These are phyloP conservation scores for Lactarius pseudohatsudake DNA, from an alignment of 768 basidiomycete genomes.

Conservation along the genomic window DNA sequence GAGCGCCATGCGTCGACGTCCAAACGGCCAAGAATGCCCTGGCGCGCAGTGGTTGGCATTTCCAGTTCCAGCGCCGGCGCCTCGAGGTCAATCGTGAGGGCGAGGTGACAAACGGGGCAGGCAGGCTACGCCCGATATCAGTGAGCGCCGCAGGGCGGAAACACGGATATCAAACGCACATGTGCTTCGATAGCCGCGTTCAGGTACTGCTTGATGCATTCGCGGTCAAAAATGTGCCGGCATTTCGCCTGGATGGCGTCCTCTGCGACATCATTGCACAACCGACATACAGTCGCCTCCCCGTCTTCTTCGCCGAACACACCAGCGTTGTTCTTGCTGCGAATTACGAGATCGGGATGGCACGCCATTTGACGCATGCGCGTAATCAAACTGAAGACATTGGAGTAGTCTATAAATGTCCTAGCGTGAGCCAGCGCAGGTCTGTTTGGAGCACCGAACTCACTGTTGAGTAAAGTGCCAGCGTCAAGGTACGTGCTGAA, in stretches of 20 bases:
- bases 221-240: conserved; percentile 91
- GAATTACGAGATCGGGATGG: conserved; percentile 90
- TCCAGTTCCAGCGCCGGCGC: conserved; percentile 87
- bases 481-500: conserved; percentile 89
- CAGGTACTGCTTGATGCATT: conserved; percentile 93
- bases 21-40: conserved; percentile 91
- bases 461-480: conserved; percentile 91
- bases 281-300: conserved; percentile 84
- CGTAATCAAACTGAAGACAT: conserved; percentile 89
- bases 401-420: conserved; percentile 68
- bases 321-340: conserved; percentile 75
- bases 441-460: conserved; percentile 35
- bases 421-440: neutral
- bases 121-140: conserved; percentile 55
- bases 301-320: conserved; percentile 58
- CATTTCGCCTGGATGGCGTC: conserved; percentile 95
- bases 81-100: conserved; percentile 94
- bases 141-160: neutral
- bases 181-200: conserved; percentile 70
- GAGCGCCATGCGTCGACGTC: conserved; percentile 90
- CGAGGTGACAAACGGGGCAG: conserved; percentile 93
- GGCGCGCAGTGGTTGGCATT: conserved; percentile 55
- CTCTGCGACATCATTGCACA: conserved; percentile 97
- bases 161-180: conserved; percentile 31
- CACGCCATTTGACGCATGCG: conserved; percentile 97